These are phyloP conservation scores for Viola odorata DNA, from an alignment of 345 rosid species.

Conservation along the genomic window DNA sequence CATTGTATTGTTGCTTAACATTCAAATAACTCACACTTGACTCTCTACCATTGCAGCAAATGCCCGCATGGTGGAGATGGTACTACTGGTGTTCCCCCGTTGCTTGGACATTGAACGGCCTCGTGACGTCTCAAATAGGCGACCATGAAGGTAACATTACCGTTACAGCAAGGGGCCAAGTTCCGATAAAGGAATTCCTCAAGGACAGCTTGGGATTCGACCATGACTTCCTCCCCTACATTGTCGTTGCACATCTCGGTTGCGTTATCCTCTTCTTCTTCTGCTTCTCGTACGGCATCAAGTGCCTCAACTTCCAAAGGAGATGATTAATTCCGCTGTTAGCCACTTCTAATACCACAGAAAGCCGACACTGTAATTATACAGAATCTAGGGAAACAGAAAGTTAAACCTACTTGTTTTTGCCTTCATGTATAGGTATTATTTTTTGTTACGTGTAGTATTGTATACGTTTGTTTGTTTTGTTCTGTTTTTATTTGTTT, in stretches of 20 bases:
- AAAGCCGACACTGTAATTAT: background rate
- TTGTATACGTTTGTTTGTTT: no score
- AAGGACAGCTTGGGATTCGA: constrained; percentile 43
- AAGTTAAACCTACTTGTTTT: no score
- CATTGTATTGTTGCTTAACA: background rate
- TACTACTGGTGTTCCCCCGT: constrained; percentile 72
- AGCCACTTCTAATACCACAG: background rate
- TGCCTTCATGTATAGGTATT: no score
- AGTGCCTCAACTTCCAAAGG: constrained; percentile 56
- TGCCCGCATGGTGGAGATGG: constrained; percentile 97
- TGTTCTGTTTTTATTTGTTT: no score
- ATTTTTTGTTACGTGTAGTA: no score
- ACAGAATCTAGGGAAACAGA: no score
- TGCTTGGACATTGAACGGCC: constrained; percentile 77
- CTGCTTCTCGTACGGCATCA: constrained; percentile 48
- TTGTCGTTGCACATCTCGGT: constrained; percentile 47
- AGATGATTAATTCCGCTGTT: constrained; percentile 23
- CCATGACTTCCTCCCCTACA: constrained; percentile 52
- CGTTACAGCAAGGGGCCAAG: constrained; percentile 33
- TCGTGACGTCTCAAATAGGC: constrained; percentile 71
- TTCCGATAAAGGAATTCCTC: constrained; percentile 38
- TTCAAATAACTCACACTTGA: background rate
- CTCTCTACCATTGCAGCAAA: constrained; percentile 34
- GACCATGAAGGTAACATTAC: constrained; percentile 29
- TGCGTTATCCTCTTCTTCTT: constrained; percentile 47